Base-by-base conservation (phyloP, 371 early-diverging fungal genomes). In the Funneliformis caledonium region DNA sequence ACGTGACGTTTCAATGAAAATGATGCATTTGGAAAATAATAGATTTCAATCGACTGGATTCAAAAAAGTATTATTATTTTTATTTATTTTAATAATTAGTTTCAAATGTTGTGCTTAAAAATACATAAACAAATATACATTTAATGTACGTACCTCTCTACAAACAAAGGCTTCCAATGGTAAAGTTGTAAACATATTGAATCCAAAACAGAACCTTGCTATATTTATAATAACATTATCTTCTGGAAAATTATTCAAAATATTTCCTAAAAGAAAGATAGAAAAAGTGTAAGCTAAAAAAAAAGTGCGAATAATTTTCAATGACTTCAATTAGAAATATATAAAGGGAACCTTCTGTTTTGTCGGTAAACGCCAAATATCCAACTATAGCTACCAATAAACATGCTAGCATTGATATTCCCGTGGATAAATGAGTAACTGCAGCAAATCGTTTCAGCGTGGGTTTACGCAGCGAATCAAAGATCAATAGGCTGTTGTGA, bases 131-230 rank as follows among this genome's bases (percentile, higher is more conserved):
- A 62, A 12, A 59, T 61, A 59, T 61, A 47, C 80, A 11, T 6
- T 31, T 50, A 31, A 26, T 19, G 31, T 82, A 22, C 83, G 81
- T 85, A 93, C 93, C 87, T 95, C 94, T 64, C 95, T 89, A 75
- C 93, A 93, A 56, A 95, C 95, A 85, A 94, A 92, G 1, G 90
- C 87, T 73, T 94, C 94, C 78, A 94, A 84, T 1, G 93, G 94
- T 45, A 93, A 86, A 9, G 95, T 95, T 1, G 94, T 92, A 75
- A 94, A 93, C 94, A 95, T 94, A 84, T 94, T 93, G 59, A 95
- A 86, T 9, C 93, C 95, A 83, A 95, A 94, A 56, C 92, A 91
- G 72, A 94, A 87, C 6, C 95, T 89, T 8, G 94, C 94, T 68
- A 94, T 87, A 82, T 94, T 94, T 83, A 94, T 94, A 26, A 94